phyloP scores from a whole-genome alignment of 345 rosid genomes.

The Ceriops decandra region DNA sequence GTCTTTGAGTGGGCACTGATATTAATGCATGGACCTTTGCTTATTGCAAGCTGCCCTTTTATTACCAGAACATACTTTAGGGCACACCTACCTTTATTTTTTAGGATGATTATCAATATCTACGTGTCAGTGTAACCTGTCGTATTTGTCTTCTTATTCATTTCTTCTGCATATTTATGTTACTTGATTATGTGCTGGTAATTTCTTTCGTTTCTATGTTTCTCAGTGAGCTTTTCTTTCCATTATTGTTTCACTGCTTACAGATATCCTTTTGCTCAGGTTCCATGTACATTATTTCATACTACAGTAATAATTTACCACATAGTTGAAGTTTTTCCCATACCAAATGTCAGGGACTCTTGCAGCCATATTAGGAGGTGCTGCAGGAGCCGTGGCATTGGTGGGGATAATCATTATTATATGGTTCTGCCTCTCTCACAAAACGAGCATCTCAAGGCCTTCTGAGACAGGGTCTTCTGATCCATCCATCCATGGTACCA shows the following conservation, averaged over 20 bases:
- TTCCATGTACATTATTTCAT: slow-evolving; percentile 30
- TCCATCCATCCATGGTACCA: slow-evolving; percentile 63
- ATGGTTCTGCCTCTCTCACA: slow-evolving; percentile 60
- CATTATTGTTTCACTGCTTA: slow-evolving; percentile 25
- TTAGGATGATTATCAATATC: background rate
- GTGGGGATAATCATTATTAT: slow-evolving; percentile 50
- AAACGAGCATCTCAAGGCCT: slow-evolving; percentile 48
- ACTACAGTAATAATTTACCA: slow-evolving; percentile 24
- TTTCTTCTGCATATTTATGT: background rate
- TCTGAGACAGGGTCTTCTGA: slow-evolving; percentile 92
- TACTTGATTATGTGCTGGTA: background rate
- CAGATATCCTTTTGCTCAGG: slow-evolving; percentile 40
- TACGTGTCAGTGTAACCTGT: background rate
- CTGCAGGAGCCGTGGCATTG: slow-evolving; percentile 92
- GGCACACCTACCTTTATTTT: background rate
- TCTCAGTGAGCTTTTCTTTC: slow-evolving; percentile 1
- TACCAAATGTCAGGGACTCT: slow-evolving; percentile 84
- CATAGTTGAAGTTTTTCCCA: slow-evolving; percentile 47
- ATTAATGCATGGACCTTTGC: background rate
- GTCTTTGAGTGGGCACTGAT: background rate
- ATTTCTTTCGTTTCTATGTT: background rate
- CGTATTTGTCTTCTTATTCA: background rate
- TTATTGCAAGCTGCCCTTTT: background rate
- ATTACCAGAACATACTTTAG: background rate
- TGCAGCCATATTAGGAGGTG: slow-evolving; percentile 87